These are phyloP conservation scores for Venustampulla echinocandica DNA, from an alignment of 495 filamentous ascomycete species.

Conservation along the genomic window DNA sequence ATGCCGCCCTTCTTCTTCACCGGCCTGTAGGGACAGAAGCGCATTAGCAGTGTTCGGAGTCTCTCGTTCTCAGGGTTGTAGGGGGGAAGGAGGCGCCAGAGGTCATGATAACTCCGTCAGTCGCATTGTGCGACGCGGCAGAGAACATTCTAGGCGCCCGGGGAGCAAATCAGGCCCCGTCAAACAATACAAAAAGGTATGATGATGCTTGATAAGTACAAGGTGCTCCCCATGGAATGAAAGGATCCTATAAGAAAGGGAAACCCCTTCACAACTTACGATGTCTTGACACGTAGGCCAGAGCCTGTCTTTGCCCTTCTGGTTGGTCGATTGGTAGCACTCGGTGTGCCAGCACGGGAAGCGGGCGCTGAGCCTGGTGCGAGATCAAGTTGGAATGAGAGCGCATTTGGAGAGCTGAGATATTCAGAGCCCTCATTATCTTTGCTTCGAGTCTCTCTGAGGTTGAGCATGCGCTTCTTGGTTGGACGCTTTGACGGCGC, in stretches of 20 bases:
- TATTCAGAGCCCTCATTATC: conserved; percentile 32
- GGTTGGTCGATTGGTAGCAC: conserved; percentile 34
- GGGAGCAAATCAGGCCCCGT: too few species aligned
- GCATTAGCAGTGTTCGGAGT: conserved; percentile 17
- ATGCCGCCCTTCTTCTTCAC: conserved; percentile 48
- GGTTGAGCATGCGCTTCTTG: conserved; percentile 25
- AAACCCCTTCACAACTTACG: conserved; percentile 43
- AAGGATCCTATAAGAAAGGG: neutral
- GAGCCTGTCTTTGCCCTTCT: conserved; percentile 47
- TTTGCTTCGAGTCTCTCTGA: conserved; percentile 22
- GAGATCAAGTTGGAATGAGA: conserved; percentile 20
- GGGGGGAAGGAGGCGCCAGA: conserved; percentile 7
- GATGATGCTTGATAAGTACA: neutral
- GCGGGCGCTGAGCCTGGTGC: conserved; percentile 35
- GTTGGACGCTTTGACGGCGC: conserved; percentile 11
- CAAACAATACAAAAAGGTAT: too few species aligned
- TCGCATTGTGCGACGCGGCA: conserved; percentile 20
- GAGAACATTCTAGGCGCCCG: conserved; percentile 14
- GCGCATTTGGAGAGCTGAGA: conserved; percentile 23
- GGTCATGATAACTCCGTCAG: neutral
- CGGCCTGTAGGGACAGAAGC: conserved; percentile 29
- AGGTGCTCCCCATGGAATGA: conserved; percentile 1
- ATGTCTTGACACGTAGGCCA: conserved; percentile 55
- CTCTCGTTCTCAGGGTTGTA: conserved; percentile 25
- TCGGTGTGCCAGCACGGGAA: conserved; percentile 50